Evolutionary conservation across 2,329 filamentous ascomycete species (phyloP), one percentile per base, ranked within the genome.

Genomic region (Sclerotinia trifoliorum): DNA sequence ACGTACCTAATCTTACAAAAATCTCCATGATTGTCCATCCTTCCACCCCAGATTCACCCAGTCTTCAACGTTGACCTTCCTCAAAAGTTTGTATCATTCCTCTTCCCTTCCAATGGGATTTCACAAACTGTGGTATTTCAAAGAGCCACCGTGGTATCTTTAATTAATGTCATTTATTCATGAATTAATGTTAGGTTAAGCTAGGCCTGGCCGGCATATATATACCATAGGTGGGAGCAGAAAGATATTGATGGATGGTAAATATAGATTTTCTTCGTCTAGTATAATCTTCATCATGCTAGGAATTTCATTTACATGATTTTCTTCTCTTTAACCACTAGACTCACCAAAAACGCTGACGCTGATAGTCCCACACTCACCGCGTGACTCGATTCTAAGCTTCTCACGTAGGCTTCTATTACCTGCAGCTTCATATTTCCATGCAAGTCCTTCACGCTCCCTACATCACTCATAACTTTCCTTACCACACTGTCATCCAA

Each of bases 311-410:
- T 61, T 32, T 66, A 52, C 29, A 49, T 61, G 11, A 66, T 66
- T 11, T 61, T 61, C 46, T 10, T 66, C 44, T 61, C 64, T n/a
- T 55, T 61, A 42, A 66, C 64, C 15, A n/a, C 6, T n/a, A 60
- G 48, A 17, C 56, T 61, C n/a, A 68, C 32, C 39, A 68, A 44
- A 51, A 70, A 52, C 24, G 71, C 68, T 13, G 67, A 3, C 4
- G 68, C 39, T 26, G 71, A 65, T 21, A 68, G 70, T 15, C 66
- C 70, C 19, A 71, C 42, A 10, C 65, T 69, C n/a, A 73, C 42
- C 71, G 70, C 55, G 55, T 75, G 73, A 56, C 69, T 71, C 61
- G 72, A 70, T 54, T 70, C 72, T 17, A 75, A 66, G 69, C 73
- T 74, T 67, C 66, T 70, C 29, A 74, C 71, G 58, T 75, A 75